These are phyloP conservation scores for Aspergillus sp. DNA, from an alignment of 2,329 filamentous ascomycete species.

Conservation along the genomic window DNA sequence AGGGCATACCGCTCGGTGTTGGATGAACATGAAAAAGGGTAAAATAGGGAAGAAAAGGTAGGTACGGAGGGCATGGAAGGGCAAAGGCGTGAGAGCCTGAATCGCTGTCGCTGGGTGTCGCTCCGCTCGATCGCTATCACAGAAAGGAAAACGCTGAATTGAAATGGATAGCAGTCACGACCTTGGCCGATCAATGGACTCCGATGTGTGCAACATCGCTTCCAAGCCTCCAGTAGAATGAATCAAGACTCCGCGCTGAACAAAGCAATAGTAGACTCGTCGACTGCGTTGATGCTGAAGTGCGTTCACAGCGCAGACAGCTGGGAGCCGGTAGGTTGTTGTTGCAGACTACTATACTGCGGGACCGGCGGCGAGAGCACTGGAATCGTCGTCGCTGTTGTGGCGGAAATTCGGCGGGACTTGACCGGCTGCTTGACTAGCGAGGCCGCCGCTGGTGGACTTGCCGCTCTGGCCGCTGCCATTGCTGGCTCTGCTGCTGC, in stretches of 20 bases:
- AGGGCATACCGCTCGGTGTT: constrained; percentile 5
- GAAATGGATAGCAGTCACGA: not conserved
- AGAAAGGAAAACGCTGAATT: not conserved
- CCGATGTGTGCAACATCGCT: not conserved
- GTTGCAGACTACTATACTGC: not conserved
- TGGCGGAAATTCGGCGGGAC: constrained; percentile 23
- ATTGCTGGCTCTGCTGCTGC: constrained; percentile 37
- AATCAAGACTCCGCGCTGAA: not conserved
- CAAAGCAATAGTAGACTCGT: not conserved
- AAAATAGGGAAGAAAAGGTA: not conserved
- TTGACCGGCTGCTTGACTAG: constrained; percentile 26
- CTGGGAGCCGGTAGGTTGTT: not conserved
- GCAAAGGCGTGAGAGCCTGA: not conserved
- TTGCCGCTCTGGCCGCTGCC: constrained; percentile 31
- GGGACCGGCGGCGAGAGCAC: not conserved
- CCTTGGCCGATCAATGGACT: not conserved
- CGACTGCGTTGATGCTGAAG: not conserved
- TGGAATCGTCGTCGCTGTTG: constrained; percentile 5
- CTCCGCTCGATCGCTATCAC: constrained; percentile 4
- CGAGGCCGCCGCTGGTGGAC: constrained; percentile 28
- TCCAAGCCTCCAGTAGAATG: not conserved
- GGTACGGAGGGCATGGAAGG: not conserved
- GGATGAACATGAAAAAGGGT: not conserved
- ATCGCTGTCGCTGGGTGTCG: not conserved
- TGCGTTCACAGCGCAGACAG: not conserved